A percentile compares a stretch with the other conserved stretches of the same genome.
Conservation (phyloP, 108 stramenopile genomes). For the Skeletonema marinoi region DNA sequence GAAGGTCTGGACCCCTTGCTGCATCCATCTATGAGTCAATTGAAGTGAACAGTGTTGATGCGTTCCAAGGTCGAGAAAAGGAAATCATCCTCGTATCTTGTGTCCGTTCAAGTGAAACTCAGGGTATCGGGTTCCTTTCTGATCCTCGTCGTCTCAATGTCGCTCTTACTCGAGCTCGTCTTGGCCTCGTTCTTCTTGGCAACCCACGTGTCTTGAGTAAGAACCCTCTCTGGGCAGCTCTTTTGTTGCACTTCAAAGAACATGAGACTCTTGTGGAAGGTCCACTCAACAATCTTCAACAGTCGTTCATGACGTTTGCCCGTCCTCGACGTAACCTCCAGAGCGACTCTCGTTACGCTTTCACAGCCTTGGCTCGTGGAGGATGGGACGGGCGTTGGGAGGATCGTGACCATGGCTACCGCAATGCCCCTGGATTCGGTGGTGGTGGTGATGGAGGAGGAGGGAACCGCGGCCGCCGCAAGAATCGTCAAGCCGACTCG, state of each 20-base stretch:
- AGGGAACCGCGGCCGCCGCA: constrained; percentile 56
- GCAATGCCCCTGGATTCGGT: constrained; percentile 56
- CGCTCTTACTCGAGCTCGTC: constrained; percentile 95
- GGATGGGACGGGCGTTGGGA: constrained; percentile 93
- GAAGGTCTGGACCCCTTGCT: constrained; percentile 82
- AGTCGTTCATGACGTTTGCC: constrained; percentile 93
- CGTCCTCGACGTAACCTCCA: constrained; percentile 84
- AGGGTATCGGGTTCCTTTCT: constrained; percentile 97
- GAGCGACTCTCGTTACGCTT: constrained; percentile 85
- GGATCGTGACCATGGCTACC: constrained; percentile 54
- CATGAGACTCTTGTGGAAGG: constrained; percentile 90
- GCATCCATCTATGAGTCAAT: constrained; percentile 89
- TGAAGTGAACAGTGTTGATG: constrained; percentile 97
- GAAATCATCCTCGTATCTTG: constrained; percentile 97
- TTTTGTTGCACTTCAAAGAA: constrained; percentile 93
- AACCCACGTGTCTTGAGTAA: constrained; percentile 96
- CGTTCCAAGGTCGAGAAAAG: constrained; percentile 99
- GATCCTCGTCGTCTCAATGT: constrained; percentile 99
- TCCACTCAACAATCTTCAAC: constrained; percentile 91
- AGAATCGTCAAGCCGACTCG: constrained; percentile 71
- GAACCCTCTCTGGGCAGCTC: constrained; percentile 95
- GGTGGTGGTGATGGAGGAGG: constrained; percentile 48
- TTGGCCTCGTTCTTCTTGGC: constrained; percentile 93
- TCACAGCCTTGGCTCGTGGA: constrained; percentile 89
- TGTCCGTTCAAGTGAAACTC: constrained; percentile 97